Base-by-base conservation (phyloP, 2,329 filamentous ascomycete species). In the Botrytis fabae region DNA sequence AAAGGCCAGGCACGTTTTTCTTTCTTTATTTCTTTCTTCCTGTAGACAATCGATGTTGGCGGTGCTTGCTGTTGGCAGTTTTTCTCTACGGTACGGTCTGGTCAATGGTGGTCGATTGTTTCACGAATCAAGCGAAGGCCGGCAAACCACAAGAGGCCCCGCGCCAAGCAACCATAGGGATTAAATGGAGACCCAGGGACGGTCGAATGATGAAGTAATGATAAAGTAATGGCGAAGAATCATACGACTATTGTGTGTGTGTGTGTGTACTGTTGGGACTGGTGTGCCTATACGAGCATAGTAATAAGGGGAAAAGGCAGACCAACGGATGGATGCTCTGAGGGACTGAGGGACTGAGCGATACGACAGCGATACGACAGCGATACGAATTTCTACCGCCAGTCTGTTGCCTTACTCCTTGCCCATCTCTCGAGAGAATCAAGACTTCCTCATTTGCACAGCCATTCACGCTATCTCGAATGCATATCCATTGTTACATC, bases 151-250 rank as follows among this genome's bases (percentile, higher is more conserved):
- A 25, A 46, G n/a, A 46, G 42, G 16, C 9, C 16, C 18, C n/a
- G 62, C 40, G 18, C n/a, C 51, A 54, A 54, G 51, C 51, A 54
- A 25, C 38, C 25, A 42, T 42, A 42, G 25, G 59, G 35, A 28
- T 28, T 28, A 2, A n/a, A 40, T 42, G 38, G 12, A 16, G 51
- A 42, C 42, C 14, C 8, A 35, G 25, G 10, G 40, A 32, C 2
- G 51, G 51, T 42, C 8, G 44, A 14, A n/a, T 48, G 44, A 46
- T 64, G 62, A 64, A 65, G 62, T 65, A 65, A 65, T 65, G 28
- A 65, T 65, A 65, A 35, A 51, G 44, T 65, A 65, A 65, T 51
- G 44, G 44, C 28, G 25, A 28, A 28, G 38, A 44, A 63, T 63
- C 38, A 54, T 54, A 18, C n/a, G n/a, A 28, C n/a, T 18, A 16